Percentiles rank a stretch among this genome's conserved stretches.
These are phyloP conservation scores for Chlorella variabilis DNA, from an alignment of 163 green algal genomes.

Conservation along the genomic window DNA sequence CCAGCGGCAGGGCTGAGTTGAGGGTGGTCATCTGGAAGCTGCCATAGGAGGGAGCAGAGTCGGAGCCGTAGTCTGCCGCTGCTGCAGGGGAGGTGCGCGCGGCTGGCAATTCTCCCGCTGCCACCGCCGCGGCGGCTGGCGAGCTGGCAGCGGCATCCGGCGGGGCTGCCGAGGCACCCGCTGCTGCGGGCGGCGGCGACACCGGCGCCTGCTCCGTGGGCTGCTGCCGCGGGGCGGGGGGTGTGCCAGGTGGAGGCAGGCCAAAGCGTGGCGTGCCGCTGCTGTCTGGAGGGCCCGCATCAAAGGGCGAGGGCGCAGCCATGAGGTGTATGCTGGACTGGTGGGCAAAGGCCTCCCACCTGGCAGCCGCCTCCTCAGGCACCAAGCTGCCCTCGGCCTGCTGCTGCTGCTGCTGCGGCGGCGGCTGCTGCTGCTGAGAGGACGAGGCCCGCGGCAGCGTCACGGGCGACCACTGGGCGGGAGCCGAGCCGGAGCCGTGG, in stretches of 20 bases:
- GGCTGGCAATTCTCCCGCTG: neutral
- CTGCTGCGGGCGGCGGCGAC: accelerated
- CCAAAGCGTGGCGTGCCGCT: neutral
- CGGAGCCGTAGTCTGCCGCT: neutral
- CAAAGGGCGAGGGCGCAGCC: slow-evolving; percentile 15
- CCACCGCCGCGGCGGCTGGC: neutral
- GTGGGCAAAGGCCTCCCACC: neutral
- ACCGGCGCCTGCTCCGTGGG: neutral
- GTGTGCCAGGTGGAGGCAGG: neutral
- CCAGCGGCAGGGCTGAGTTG: neutral
- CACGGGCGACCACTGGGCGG: neutral
- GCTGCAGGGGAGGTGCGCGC: too few species aligned
- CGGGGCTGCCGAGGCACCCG: neutral
- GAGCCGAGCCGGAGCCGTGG: neutral
- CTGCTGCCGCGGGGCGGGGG: neutral
- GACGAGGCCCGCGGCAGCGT: neutral
- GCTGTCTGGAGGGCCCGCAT: neutral
- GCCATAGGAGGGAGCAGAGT: neutral
- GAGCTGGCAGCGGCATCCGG: neutral
- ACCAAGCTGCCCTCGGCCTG: neutral
- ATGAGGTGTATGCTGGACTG: neutral
- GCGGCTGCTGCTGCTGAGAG: neutral
- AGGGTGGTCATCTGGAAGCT: slow-evolving; percentile 1
- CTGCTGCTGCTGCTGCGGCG: neutral
- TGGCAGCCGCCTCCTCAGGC: neutral